Base-by-base conservation (phyloP, 2,329 filamentous ascomycete species). In the Gyromitra esculenta region DNA sequence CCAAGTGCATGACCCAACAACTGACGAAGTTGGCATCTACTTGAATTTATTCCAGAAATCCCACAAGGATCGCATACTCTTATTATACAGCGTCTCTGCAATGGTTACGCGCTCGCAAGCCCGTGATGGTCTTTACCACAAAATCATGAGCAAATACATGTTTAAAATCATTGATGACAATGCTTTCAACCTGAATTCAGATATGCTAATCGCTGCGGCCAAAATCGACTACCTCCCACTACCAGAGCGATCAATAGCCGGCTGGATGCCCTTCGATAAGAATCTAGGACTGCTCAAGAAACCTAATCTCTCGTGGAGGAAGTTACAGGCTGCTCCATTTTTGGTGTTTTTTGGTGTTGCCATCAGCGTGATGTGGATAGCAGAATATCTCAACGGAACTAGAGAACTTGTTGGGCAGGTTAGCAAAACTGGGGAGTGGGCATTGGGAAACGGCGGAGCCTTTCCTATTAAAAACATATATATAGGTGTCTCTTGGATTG, bases 221-320 rank as follows among this genome's bases (percentile, higher is more conserved):
- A 74, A 69, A 21, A 5, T 74, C 7, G 41, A 74, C 21, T 74
- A 68, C 45, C 62, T 74, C 4, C 62, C 62, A 15, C 9, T 63
- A 18, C 71, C 71, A 13, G 39, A 43, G 37, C 45, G 64, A 31
- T 54, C 60, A 15, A 35, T 67, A 18, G 35, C 21, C 18, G 64
- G 60, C 21, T 65, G 48, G 59, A 66, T 73, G 69, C 45, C 48
- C 13, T 73, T 57, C 15, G 60, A 60, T 45, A 48, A 48, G 50
- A 59, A 54, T 6, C 37, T 63, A 37, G 67, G 67, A n/a, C 1
- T 31, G 15, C 15, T 3, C 9, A 71, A 52, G 45, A 56, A 63
- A 13, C 67, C 67, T 25, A 60, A 45, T 7, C 15, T 35, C 11
- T 39, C 43, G 45, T 7, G 54, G 3, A 35, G 69, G 13, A 62